Percentiles rank a stretch among this genome's conserved stretches.
phyloP scores from a whole-genome alignment of 1,284 basidiomycete genomes.

The Exobasidium cylindrosporum region DNA sequence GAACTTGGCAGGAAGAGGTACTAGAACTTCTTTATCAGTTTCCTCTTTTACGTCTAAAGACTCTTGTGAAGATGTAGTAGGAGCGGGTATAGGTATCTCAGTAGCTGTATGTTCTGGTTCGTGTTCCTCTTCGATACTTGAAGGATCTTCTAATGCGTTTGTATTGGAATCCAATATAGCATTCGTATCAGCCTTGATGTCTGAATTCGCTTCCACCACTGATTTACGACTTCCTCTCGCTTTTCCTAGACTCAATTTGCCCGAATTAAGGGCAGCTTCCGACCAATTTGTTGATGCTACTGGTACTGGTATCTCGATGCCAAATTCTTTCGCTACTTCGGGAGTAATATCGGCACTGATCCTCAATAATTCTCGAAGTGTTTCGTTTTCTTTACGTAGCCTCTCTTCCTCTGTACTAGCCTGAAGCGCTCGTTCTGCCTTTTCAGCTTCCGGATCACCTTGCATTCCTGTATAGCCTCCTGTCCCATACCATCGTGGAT shows the following conservation, averaged over 20 bases:
- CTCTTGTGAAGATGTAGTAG: no score
- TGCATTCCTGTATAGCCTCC: slow-evolving; percentile 47
- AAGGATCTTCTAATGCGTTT: no score
- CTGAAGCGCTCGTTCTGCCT: slow-evolving; percentile 39
- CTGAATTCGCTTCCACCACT: neutral
- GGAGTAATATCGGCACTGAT: slow-evolving; percentile 10
- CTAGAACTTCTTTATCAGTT: neutral
- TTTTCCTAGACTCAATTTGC: slow-evolving; percentile 2
- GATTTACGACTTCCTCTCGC: slow-evolving; percentile 2
- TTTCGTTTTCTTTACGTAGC: slow-evolving; percentile 47
- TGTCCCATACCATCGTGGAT: slow-evolving; percentile 42
- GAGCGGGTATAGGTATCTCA: no score
- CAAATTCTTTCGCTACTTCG: slow-evolving; percentile 6
- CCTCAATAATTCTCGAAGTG: slow-evolving; percentile 38
- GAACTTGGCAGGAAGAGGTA: neutral
- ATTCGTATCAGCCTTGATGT: neutral
- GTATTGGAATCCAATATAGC: no score
- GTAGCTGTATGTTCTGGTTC: no score
- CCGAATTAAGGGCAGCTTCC: neutral
- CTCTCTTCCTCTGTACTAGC: slow-evolving; percentile 42
- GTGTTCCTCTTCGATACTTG: no score
- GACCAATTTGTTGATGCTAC: neutral
- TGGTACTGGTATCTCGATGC: slow-evolving; percentile 7
- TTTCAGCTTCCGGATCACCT: slow-evolving; percentile 31
- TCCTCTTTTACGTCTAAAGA: neutral